A percentile compares a stretch with the other conserved stretches of the same genome.
phyloP scores from a whole-genome alignment of 2,329 filamentous ascomycete genomes.

The Diaporthe sp. region DNA sequence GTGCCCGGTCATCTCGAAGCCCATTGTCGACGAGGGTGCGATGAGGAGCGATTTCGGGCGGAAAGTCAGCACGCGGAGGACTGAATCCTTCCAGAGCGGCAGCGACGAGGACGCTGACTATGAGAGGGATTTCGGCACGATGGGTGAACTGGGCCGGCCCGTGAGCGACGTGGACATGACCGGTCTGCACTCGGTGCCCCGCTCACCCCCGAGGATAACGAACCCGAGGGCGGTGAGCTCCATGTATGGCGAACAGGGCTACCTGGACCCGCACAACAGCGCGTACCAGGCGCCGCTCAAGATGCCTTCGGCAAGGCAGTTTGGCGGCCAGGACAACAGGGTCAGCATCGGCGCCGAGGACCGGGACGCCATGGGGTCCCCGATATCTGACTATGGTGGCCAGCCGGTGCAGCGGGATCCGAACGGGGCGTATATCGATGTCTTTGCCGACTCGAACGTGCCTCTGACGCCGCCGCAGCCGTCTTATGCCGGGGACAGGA shows the following conservation, averaged over 20 bases:
- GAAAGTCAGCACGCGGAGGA: constrained; percentile 47
- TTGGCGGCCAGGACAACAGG: constrained; percentile 43
- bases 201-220: constrained; percentile 41
- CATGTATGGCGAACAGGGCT: constrained; percentile 38
- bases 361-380: constrained; percentile 23
- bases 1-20: constrained; percentile 64
- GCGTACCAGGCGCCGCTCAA: constrained; percentile 35
- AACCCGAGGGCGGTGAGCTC: constrained; percentile 42
- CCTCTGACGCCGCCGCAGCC: constrained; percentile 47
- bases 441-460: constrained; percentile 64
- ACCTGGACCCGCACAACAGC: constrained; percentile 37
- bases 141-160: constrained; percentile 3
- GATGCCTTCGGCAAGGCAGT: constrained; percentile 38
- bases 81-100: constrained; percentile 28
- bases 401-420: constrained; percentile 56
- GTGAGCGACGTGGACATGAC: constrained; percentile 44
- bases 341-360: constrained; percentile 34
- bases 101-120: constrained; percentile 36
- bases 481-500: constrained; percentile 43
- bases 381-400: constrained; percentile 47
- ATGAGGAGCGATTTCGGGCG: constrained; percentile 68
- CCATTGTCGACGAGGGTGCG: constrained; percentile 59
- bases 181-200: constrained; percentile 37
- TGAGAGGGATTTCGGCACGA: constrained; percentile 16
- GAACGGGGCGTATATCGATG: constrained; percentile 64